Base-by-base conservation (phyloP, 768 basidiomycete species). In the Mycena kentingensis region DNA sequence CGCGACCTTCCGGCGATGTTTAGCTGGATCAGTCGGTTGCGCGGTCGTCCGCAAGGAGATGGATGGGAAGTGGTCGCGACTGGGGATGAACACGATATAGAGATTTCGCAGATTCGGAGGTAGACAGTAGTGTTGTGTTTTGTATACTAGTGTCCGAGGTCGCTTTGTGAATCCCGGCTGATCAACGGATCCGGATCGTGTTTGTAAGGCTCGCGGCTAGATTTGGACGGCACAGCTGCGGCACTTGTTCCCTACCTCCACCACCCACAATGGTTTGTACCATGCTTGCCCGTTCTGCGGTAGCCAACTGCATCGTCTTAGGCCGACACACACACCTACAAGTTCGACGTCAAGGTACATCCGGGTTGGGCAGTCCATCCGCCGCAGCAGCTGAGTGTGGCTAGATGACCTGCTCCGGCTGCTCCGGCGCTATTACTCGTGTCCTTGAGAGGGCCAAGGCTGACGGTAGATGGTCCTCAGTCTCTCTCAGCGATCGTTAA, bases 331-430 rank as follows among this genome's bases (percentile, higher is more conserved):
- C 74, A 79, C 55, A 83, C 78, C 50, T 93, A 93, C 73, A 79
- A 85, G 68, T 93, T 91, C 65, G 78, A 91, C 61, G 91, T 93
- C 70, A 90, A 90, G 84, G 90, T 88, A 58, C 63, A 18, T 44
- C 49, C 8, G 18, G n/a, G 22, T 39, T 32, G n/a, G 22, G 15
- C 27, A 18, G 26, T 11, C 31, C 45, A 51, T 35, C 37, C 24
- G 38, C 38, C 34, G 13, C 55, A 21, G 13, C 13, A 15, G 39
- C 13, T 8, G 24, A 11, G 42, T 3, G 24, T 21, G 34, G 15
- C 13, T 48, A 92, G 91, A 94, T 94, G 91, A 83, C 88, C 32
- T 96, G 93, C 74, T 65, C 68, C 25, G 93, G 93, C 24, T 96
- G 93, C 74, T 92, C 91, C 26, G 85, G 87, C 15, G 93, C 93